Evolutionary conservation across 768 basidiomycete species (phyloP).

Genomic region (Grammothele lineata): DNA sequence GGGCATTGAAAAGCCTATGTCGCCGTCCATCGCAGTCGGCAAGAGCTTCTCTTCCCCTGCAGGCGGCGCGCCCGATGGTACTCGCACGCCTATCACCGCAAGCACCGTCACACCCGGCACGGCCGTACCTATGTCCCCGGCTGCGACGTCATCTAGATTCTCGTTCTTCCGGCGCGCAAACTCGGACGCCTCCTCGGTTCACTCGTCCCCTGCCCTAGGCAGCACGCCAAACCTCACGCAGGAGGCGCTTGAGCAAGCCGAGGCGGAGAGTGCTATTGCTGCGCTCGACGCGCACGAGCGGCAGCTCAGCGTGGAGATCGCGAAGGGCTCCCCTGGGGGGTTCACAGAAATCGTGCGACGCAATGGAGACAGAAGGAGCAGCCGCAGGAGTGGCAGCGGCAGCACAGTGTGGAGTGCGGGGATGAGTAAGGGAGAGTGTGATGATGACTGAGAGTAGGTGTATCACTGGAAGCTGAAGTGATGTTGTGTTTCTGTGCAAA

Average conservation of each 20-base stretch:
- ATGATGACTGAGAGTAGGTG: constrained; percentile 26
- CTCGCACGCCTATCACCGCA: constrained; percentile 14
- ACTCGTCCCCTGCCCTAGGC: constrained; percentile 34
- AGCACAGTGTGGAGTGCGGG: constrained; percentile 89
- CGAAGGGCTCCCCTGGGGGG: constrained; percentile 66
- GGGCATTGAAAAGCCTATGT: constrained; percentile 75
- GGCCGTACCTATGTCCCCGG: constrained; percentile 26
- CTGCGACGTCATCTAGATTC: constrained; percentile 45
- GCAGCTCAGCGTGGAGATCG: constrained; percentile 65
- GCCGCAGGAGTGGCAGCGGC: constrained; percentile 55
- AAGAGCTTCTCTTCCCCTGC: constrained; percentile 38
- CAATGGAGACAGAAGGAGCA: constrained; percentile 51
- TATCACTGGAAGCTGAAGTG: constrained; percentile 2
- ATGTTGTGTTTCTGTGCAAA: constrained; percentile 6
- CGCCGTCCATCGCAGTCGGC: constrained; percentile 31
- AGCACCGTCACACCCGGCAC: constrained; percentile 22
- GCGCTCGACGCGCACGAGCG: constrained; percentile 80
- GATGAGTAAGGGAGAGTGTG: constrained; percentile 57
- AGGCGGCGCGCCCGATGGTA: constrained; percentile 1
- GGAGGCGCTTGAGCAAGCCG: constrained; percentile 73
- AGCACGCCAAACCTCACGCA: constrained; percentile 50
- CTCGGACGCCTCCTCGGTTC: constrained; percentile 43
- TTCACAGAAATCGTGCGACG: constrained; percentile 73
- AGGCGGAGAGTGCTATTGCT: constrained; percentile 71
- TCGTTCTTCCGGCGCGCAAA: constrained; percentile 66